Conservation (phyloP, 2,329 filamentous ascomycete species). For the Aphanoascus verrucosus region DNA sequence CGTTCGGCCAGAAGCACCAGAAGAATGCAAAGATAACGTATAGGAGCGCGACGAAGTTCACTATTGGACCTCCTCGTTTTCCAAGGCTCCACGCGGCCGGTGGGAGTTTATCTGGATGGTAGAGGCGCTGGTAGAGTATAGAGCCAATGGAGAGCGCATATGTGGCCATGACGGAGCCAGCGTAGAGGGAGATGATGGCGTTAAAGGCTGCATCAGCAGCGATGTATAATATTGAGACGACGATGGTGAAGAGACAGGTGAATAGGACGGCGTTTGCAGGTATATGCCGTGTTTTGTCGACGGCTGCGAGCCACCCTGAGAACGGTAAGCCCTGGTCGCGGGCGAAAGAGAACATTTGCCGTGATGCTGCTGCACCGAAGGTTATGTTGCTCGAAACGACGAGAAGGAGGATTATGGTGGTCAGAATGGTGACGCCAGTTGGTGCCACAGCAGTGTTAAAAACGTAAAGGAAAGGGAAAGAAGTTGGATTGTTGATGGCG, state of each 20-base stretch:
- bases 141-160: slow-evolving; percentile 39
- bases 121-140: slow-evolving; percentile 34
- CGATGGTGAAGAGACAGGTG: slow-evolving; percentile 22
- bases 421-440: slow-evolving; percentile 23
- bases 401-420: slow-evolving; percentile 26
- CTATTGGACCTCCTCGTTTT: slow-evolving; percentile 21
- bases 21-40: slow-evolving; percentile 15
- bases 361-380: slow-evolving; percentile 36
- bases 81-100: slow-evolving; percentile 39
- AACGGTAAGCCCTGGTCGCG: slow-evolving; percentile 30
- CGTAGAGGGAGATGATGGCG: slow-evolving; percentile 33
- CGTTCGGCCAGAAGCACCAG: slow-evolving; percentile 15
- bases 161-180: slow-evolving; percentile 31
- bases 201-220: slow-evolving; percentile 32
- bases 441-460: slow-evolving; percentile 42
- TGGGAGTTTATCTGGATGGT: slow-evolving; percentile 34
- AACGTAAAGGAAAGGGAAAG: slow-evolving; percentile 30
- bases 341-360: slow-evolving; percentile 18
- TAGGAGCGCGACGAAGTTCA: slow-evolving; percentile 10
- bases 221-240: slow-evolving; percentile 41
- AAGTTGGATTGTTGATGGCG: slow-evolving; percentile 25
- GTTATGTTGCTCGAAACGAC: slow-evolving; percentile 25
- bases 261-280: slow-evolving; percentile 22
- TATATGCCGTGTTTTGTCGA: slow-evolving; percentile 17
- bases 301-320: slow-evolving; percentile 25